Percentiles rank a stretch among this genome's conserved stretches.
phyloP scores from a whole-genome alignment of 345 rosid genomes.

The Lumnitzera littorea region DNA sequence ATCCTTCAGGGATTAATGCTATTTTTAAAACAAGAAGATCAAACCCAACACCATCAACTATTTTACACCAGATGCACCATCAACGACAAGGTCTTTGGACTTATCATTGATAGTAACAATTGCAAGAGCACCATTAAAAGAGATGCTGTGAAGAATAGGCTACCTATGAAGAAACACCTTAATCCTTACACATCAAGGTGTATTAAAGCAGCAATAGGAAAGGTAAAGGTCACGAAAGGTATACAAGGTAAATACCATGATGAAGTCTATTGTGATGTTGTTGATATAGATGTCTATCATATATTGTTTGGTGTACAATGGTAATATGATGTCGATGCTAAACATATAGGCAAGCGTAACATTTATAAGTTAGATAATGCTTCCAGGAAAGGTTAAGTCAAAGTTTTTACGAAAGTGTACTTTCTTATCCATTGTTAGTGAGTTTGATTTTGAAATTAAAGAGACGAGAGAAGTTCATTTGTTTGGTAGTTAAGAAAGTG shows the following conservation, averaged over 20 bases:
- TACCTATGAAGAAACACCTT: background rate
- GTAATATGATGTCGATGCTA: background rate
- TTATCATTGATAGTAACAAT: conserved; percentile 2
- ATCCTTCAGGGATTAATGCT: too few species aligned
- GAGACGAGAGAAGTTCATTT: too few species aligned
- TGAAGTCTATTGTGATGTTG: background rate
- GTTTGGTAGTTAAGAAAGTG: too few species aligned
- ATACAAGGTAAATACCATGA: background rate
- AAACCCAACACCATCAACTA: too few species aligned
- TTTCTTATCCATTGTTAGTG: too few species aligned
- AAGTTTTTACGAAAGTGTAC: too few species aligned
- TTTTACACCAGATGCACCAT: too few species aligned
- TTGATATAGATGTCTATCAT: background rate
- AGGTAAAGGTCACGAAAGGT: background rate
- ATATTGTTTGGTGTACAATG: background rate
- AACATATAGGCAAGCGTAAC: background rate
- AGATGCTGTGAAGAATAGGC: background rate
- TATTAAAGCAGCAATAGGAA: background rate
- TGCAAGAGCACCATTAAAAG: background rate
- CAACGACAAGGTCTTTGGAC: background rate
- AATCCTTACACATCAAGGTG: conserved; percentile 1
- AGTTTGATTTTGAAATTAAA: too few species aligned
- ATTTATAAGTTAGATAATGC: too few species aligned
- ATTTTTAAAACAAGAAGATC: too few species aligned
- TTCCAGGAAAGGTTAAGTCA: too few species aligned